Evolutionary conservation across 371 early-diverging fungal species (phyloP).

Genomic region (Mucor mucedo): DNA sequence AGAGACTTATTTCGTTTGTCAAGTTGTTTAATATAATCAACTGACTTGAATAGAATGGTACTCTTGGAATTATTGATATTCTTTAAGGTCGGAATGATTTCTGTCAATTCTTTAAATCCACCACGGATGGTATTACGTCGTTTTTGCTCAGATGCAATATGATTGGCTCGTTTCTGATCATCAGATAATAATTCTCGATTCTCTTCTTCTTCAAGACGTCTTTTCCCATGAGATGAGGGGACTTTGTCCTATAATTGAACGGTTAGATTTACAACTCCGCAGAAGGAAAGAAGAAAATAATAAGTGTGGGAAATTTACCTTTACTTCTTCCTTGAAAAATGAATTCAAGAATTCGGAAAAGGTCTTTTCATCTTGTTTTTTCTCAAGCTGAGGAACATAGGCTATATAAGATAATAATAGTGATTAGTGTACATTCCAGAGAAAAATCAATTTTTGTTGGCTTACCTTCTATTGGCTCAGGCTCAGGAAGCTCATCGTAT

Average conservation of each 20-base stretch:
- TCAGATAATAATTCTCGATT: constrained; percentile 50
- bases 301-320: constrained; percentile 16
- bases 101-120: constrained; percentile 81
- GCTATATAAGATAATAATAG: not conserved
- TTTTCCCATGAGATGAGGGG: constrained; percentile 25
- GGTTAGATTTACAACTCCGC: not conserved
- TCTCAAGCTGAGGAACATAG: not conserved
- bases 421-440: not conserved
- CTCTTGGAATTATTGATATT: constrained; percentile 55
- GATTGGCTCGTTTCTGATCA: constrained; percentile 82
- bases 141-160: constrained; percentile 89
- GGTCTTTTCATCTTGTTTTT: constrained; percentile 3
- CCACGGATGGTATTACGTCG: constrained; percentile 83
- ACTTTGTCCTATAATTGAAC: constrained; percentile 13
- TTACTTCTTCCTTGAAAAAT: constrained; percentile 20
- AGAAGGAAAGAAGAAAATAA: not conserved
- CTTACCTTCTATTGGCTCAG: constrained; percentile 27
- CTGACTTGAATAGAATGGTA: constrained; percentile 54
- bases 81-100: constrained; percentile 75
- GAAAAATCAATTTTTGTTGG: too few species aligned
- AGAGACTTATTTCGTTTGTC: constrained; percentile 43
- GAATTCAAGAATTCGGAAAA: constrained; percentile 29
- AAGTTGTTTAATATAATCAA: constrained; percentile 45
- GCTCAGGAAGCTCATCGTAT: constrained; percentile 23
- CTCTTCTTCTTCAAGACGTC: constrained; percentile 15